These are phyloP conservation scores for Monosporozyma aerobia DNA, from an alignment of 805 yeast species.

Conservation along the genomic window DNA sequence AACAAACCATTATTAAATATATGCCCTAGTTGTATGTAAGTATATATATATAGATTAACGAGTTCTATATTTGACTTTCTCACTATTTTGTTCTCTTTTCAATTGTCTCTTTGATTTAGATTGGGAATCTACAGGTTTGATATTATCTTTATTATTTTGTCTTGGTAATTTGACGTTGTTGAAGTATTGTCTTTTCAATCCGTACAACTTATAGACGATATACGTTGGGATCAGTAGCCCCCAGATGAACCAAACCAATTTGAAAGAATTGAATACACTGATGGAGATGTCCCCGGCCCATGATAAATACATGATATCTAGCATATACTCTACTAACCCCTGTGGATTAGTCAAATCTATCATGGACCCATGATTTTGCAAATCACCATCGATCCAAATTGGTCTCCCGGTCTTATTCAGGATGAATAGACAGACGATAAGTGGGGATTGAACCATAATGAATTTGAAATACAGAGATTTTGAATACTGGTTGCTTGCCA, in stretches of 20 bases:
- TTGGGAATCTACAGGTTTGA: no score
- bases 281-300: slow-evolving; percentile 39
- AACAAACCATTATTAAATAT: slow-evolving; percentile 2
- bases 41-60: slow-evolving; percentile 1
- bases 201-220: slow-evolving; percentile 35
- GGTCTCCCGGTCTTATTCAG: slow-evolving; percentile 47
- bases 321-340: slow-evolving; percentile 46
- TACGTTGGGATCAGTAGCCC: slow-evolving; percentile 29
- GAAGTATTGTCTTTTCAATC: slow-evolving; percentile 15
- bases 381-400: slow-evolving; percentile 13
- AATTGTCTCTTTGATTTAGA: slow-evolving; percentile 34
- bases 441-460: slow-evolving; percentile 25
- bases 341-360: slow-evolving; percentile 37
- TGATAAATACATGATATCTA: slow-evolving; percentile 46
- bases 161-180: not conserved
- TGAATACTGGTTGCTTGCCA: slow-evolving; percentile 10
- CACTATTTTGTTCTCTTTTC: slow-evolving; percentile 28
- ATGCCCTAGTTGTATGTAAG: not conserved
- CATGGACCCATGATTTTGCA: slow-evolving; percentile 29
- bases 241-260: slow-evolving; percentile 34
- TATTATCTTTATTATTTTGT: not conserved
- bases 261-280: slow-evolving; percentile 37
- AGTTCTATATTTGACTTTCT: slow-evolving; percentile 31
- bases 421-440: slow-evolving; percentile 33
- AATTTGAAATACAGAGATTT: slow-evolving; percentile 11